Conservation (phyloP, 768 basidiomycete genomes). For the Boletus sp. region DNA sequence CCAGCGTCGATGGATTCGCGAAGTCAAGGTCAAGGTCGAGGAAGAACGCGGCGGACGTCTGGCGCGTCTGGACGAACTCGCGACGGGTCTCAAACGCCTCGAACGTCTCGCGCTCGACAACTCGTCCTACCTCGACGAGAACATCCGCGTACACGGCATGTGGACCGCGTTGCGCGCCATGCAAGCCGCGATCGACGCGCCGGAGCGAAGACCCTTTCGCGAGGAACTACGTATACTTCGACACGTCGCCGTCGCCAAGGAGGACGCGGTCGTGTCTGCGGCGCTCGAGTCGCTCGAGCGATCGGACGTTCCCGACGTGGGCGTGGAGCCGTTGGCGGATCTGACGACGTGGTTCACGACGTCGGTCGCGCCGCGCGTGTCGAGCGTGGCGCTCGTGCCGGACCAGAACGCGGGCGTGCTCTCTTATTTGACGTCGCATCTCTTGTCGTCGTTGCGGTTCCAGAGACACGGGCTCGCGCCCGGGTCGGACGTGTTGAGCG, state of each 20-base stretch:
- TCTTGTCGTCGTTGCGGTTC: conserved; percentile 76
- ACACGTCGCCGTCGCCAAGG: conserved; percentile 66
- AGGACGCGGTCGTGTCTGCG: conserved; percentile 65
- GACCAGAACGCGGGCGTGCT: conserved; percentile 86
- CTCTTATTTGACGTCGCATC: conserved; percentile 79
- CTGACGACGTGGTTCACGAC: conserved; percentile 89
- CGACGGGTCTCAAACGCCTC: conserved; percentile 84
- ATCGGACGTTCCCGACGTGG: conserved; percentile 73
- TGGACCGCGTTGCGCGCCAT: conserved; percentile 92
- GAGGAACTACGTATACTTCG: conserved; percentile 84
- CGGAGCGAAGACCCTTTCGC: conserved; percentile 80
- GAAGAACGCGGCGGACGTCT: conserved; percentile 94
- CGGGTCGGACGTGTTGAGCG: conserved; percentile 83
- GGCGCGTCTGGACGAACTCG: conserved; percentile 91
- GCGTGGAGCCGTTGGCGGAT: conserved; percentile 86
- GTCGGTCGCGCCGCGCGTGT: conserved; percentile 79
- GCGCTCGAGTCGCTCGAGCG: conserved; percentile 68
- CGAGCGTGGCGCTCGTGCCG: conserved; percentile 89
- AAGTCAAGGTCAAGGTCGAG: conserved; percentile 94
- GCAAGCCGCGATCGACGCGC: conserved; percentile 59
- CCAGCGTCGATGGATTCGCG: conserved; percentile 94
- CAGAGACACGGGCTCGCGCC: conserved; percentile 66
- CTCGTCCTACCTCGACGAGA: conserved; percentile 87
- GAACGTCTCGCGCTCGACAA: conserved; percentile 92
- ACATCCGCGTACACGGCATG: conserved; percentile 85